Evolutionary conservation across 1,139 yeast species (phyloP).

Genomic region (Pichia sorboxylosa): DNA sequence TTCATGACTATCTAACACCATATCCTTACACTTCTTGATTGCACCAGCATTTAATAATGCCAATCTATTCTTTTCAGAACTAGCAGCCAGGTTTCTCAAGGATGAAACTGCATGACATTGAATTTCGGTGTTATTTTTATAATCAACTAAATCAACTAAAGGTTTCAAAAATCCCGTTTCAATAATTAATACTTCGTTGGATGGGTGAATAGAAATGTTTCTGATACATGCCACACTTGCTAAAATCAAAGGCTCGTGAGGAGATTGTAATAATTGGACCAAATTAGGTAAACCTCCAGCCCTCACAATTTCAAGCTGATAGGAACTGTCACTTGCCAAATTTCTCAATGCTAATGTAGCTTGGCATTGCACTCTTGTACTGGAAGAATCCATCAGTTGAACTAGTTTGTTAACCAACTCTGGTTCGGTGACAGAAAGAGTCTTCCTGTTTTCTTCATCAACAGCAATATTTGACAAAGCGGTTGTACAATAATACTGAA

Average conservation of each 20-base stretch:
- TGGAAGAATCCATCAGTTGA: constrained; percentile 78
- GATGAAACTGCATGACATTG: constrained; percentile 98
- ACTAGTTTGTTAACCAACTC: constrained; percentile 81
- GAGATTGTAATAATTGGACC: constrained; percentile 75
- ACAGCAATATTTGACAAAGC: constrained; percentile 96
- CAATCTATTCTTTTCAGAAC: constrained; percentile 82
- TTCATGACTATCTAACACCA: constrained; percentile 75
- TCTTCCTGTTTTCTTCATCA: constrained; percentile 81
- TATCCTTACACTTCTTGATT: constrained; percentile 81
- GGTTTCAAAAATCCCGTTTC: constrained; percentile 95
- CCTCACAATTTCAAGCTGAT: constrained; percentile 90
- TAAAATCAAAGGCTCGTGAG: constrained; percentile 82
- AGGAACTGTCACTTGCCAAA: constrained; percentile 84
- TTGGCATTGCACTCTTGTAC: constrained; percentile 93
- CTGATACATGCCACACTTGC: constrained; percentile 98
- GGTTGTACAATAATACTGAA: constrained; percentile 95
- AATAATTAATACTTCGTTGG: constrained; percentile 87
- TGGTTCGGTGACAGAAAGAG: constrained; percentile 88
- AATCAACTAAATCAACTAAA: constrained; percentile 72
- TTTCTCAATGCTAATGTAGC: constrained; percentile 94
- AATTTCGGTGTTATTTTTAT: constrained; percentile 84
- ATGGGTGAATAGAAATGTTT: constrained; percentile 91
- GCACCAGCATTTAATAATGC: constrained; percentile 94
- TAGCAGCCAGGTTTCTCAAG: constrained; percentile 88
- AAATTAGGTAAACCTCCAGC: constrained; percentile 92